Evolutionary conservation across 495 filamentous ascomycete genomes (phyloP), one percentile per base, ranked within the genome.

Genomic region (Lophiostoma macrostomum): DNA sequence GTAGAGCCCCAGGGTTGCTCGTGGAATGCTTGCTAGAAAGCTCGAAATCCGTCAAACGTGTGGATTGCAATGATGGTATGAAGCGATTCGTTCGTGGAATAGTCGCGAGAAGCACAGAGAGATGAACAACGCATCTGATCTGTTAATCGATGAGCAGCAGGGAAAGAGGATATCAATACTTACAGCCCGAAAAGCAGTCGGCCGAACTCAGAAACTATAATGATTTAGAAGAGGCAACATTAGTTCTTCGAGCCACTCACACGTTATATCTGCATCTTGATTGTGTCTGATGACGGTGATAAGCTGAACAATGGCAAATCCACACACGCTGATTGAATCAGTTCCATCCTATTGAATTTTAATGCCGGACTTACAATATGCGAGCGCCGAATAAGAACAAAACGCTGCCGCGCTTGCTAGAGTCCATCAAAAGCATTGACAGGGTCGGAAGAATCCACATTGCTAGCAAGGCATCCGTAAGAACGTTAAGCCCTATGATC

Each of bases 381-480:
- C 56, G 56, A 1, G 49, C 19, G 29, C 56, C 47, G 29, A 61
- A 61, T 12, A 61, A 48, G 28, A 31, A 11, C n/a, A 61, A 47
- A 23, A 61, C 52, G 31, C 40, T 36, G 11, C 52, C n/a, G 7
- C 52, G 58, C 16, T 45, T 59, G 23, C 28, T 23, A 7, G 23
- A 36, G 24, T 42, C 42, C 51, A 64, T 53, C 6, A 60, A 32
- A 3, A 64, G 47, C 31, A 37, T 43, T 47, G 52, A 61, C 13
- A 61, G 27, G 19, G 53, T 58, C 5, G 61, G 61, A 5, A 64
- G 27, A 31, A 64, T 61, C 44, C 39, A 60, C 2, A 34, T 43
- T 2, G 57, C 57, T 12, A 64, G 52, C 40, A 61, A 25, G 7
- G 47, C 46, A 48, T 64, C 61, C 5, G 61, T 64, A 7, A 59